A percentile compares a stretch with the other conserved stretches of the same genome.
These are phyloP conservation scores for Pseudocercospora pini-densiflorae DNA, from an alignment of 2,329 filamentous ascomycete species.

Conservation along the genomic window DNA sequence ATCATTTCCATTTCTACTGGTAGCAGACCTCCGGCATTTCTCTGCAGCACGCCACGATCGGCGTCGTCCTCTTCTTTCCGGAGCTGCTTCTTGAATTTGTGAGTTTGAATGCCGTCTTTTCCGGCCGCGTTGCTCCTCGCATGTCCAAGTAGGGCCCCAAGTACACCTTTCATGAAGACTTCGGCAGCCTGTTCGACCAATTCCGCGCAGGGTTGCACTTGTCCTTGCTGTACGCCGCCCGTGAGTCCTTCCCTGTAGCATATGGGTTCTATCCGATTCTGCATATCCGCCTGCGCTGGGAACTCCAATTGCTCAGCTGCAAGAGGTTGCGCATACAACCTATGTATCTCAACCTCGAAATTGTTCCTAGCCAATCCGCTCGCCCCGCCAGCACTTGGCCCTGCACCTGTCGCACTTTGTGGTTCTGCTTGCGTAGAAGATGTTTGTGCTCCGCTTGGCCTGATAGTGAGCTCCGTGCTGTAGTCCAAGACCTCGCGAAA, in stretches of 20 bases:
- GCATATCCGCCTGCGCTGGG: slow-evolving; percentile 61
- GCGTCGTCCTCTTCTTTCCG: slow-evolving; percentile 75
- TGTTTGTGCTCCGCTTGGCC: slow-evolving; percentile 24
- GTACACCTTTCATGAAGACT: slow-evolving; percentile 65
- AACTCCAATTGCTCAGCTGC: slow-evolving; percentile 67
- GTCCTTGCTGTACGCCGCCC: slow-evolving; percentile 41
- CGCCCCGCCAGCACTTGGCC: slow-evolving; percentile 9
- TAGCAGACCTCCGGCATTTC: slow-evolving; percentile 76
- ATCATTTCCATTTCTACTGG: slow-evolving; percentile 81
- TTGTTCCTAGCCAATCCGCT: slow-evolving; percentile 45
- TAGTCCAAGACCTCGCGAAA: slow-evolving; percentile 36
- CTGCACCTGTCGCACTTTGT: slow-evolving; percentile 28
- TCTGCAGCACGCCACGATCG: slow-evolving; percentile 71
- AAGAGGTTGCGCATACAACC: slow-evolving; percentile 66
- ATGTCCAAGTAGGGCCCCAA: slow-evolving; percentile 59
- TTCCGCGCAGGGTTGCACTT: slow-evolving; percentile 57
- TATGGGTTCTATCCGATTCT: slow-evolving; percentile 65
- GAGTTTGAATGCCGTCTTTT: slow-evolving; percentile 67
- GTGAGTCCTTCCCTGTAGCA: slow-evolving; percentile 68
- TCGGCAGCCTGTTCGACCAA: slow-evolving; percentile 66
- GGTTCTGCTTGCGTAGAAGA: slow-evolving; percentile 25
- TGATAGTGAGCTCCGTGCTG: slow-evolving; percentile 35
- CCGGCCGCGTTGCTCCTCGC: slow-evolving; percentile 59
- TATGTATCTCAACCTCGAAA: slow-evolving; percentile 68
- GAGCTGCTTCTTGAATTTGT: slow-evolving; percentile 75